Conservation (phyloP, 225 moss, liverwort and hornwort species). For the Anthoceros angustus region DNA sequence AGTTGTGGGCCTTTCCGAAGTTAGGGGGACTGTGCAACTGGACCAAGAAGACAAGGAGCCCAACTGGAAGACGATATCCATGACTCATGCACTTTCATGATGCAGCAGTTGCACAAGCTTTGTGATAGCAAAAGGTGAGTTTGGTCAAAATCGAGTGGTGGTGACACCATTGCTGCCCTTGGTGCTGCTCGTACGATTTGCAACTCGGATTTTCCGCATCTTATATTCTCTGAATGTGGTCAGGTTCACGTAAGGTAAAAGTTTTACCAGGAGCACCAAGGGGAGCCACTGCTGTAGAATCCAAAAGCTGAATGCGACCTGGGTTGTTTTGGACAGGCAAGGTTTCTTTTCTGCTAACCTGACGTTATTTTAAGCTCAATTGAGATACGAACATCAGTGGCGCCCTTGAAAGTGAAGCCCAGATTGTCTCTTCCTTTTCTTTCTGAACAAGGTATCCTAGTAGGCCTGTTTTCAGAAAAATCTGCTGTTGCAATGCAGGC, state of each 20-base stretch:
- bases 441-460: neutral
- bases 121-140: neutral
- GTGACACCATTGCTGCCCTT: too few relatives aligned
- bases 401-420: too few relatives aligned
- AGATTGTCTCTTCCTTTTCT: too few relatives aligned
- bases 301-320: conserved; percentile 35
- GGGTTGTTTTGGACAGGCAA: conserved; percentile 49
- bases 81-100: conserved; percentile 3
- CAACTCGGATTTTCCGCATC: neutral
- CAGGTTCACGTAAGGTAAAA: conserved; percentile 36
- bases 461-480: too few relatives aligned
- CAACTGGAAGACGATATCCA: neutral
- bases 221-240: neutral
- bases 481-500: conserved; percentile 12
- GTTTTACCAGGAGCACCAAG: conserved; percentile 29
- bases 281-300: conserved; percentile 29
- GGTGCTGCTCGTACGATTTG: too few relatives aligned
- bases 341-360: neutral
- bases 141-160: neutral
- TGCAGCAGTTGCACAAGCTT: conserved; percentile 4
- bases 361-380: too few relatives aligned
- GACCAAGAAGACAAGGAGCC: neutral
- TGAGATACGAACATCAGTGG: too few relatives aligned
- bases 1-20: neutral
- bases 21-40: neutral